Conservation (phyloP, 495 filamentous ascomycete genomes). For the Lepidopterella palustris region DNA sequence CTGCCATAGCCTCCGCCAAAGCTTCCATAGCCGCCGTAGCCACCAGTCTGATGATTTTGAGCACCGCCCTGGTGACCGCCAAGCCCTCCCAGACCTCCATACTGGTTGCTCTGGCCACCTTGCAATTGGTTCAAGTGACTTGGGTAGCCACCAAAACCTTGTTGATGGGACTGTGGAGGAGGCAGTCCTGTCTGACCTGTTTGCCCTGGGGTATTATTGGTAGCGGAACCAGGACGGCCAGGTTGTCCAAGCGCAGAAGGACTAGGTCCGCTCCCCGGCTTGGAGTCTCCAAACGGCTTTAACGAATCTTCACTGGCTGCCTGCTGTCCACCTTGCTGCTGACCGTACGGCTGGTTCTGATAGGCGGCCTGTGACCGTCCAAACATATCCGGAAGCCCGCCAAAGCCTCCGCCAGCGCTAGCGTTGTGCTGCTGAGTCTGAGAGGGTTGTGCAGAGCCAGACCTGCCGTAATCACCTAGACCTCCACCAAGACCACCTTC, state of each 20-base stretch:
- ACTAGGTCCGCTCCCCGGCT: conserved; percentile 67
- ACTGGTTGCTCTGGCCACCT: conserved; percentile 52
- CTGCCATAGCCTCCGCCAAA: conserved; percentile 26
- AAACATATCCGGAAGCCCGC: conserved; percentile 71
- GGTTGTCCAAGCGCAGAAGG: conserved; percentile 70
- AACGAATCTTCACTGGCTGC: conserved; percentile 58
- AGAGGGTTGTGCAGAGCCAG: conserved; percentile 64
- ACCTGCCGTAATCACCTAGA: conserved; percentile 67
- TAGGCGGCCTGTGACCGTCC: conserved; percentile 62
- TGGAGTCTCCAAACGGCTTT: conserved; percentile 71
- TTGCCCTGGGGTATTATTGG: conserved; percentile 51
- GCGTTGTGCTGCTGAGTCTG: conserved; percentile 58
- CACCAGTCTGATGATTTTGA: conserved; percentile 56
- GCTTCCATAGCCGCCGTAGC: conserved; percentile 45
- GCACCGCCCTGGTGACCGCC: conserved; percentile 56
- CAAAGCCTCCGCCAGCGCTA: conserved; percentile 54
- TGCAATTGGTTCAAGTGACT: conserved; percentile 62
- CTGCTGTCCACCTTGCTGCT: conserved; percentile 55
- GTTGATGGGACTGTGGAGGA: conserved; percentile 65
- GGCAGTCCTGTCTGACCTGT: conserved; percentile 61
- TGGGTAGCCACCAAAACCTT: conserved; percentile 68
- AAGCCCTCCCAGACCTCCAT: conserved; percentile 64
- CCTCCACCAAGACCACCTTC: conserved; percentile 53
- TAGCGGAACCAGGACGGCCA: conserved; percentile 76
- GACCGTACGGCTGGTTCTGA: conserved; percentile 59